phyloP scores from a whole-genome alignment of 2,329 filamentous ascomycete species.

The Scedosporium dehoogii region DNA sequence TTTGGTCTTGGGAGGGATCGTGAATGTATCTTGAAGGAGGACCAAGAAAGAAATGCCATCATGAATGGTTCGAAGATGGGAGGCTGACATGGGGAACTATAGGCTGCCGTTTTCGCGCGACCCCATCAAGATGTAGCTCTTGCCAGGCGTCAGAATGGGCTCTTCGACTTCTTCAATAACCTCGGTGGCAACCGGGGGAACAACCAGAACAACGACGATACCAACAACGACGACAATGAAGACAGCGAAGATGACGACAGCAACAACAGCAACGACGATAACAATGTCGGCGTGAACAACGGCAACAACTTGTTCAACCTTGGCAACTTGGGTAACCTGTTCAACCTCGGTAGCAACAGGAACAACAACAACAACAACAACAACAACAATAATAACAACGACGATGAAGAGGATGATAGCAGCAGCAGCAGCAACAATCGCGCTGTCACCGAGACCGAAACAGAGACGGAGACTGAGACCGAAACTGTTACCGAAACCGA shows the following conservation, averaged over 20 bases:
- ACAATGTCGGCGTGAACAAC: not conserved
- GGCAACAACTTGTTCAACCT: not conserved
- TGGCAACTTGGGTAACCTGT: slow-evolving; percentile 3
- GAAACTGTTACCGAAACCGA: not conserved
- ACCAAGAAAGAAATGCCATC: not conserved
- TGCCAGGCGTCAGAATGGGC: slow-evolving; percentile 2
- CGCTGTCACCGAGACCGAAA: not conserved
- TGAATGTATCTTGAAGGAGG: not conserved
- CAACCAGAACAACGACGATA: slow-evolving; percentile 3
- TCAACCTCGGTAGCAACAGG: not conserved
- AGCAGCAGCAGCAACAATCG: not conserved
- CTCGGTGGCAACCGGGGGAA: slow-evolving; percentile 8
- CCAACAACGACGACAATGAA: not conserved
- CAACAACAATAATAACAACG: not conserved
- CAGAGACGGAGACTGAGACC: slow-evolving; percentile 1
- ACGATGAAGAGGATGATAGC: not conserved
- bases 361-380: slow-evolving; percentile 2
- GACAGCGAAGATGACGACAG: not conserved
- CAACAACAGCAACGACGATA: not conserved
- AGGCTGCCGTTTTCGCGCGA: slow-evolving; percentile 10
- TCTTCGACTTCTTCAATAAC: slow-evolving; percentile 5
- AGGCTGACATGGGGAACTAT: slow-evolving; percentile 5
- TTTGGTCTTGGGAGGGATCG: not conserved
- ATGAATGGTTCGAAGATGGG: not conserved
- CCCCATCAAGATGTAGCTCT: slow-evolving; percentile 1